Conservation (phyloP, 768 basidiomycete species). For the Crassisporium funariophilum region DNA sequence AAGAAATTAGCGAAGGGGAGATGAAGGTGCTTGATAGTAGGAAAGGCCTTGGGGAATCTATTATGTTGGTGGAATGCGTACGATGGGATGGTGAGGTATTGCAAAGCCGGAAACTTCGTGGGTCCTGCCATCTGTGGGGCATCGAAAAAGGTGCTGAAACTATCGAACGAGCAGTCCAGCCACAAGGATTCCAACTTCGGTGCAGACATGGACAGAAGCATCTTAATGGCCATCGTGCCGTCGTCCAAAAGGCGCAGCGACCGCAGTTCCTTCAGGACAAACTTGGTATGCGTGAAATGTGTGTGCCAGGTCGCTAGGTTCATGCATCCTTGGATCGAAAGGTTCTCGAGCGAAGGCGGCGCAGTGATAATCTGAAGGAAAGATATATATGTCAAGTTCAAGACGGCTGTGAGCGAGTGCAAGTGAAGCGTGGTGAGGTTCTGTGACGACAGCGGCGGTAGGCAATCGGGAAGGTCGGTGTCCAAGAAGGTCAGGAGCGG, state of each 20-base stretch:
- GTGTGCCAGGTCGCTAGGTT: conserved; percentile 20
- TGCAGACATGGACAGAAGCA: conserved; percentile 30
- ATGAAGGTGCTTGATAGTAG: conserved; percentile 34
- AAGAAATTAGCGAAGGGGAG: conserved; percentile 26
- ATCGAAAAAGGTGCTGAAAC: conserved; percentile 20
- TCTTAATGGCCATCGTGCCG: conserved; percentile 24
- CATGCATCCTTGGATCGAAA: conserved; percentile 31
- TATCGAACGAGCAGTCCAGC: conserved; percentile 31
- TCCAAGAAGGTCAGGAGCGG: conserved; percentile 27
- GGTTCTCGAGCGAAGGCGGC: conserved; percentile 26
- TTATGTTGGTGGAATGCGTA: conserved; percentile 22
- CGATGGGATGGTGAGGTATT: conserved; percentile 33
- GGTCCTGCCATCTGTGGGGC: conserved; percentile 19
- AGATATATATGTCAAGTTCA: conserved; percentile 14
- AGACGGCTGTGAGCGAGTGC: conserved; percentile 12
- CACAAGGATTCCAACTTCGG: conserved; percentile 38
- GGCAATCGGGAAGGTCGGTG: conserved; percentile 25
- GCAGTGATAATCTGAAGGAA: conserved; percentile 21
- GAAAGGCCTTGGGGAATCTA: conserved; percentile 28
- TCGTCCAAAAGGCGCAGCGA: conserved; percentile 30
- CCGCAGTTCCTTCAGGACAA: conserved; percentile 25
- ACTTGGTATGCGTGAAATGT: conserved; percentile 13
- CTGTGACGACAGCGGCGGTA: conserved; percentile 23
- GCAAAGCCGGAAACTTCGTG: conserved; percentile 31
- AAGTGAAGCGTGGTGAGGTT: conserved; percentile 36